A percentile compares a stretch with the other conserved stretches of the same genome.
These are phyloP conservation scores for Spinacia oleracea DNA, from an alignment of 179 eudicot genomes.

Conservation along the genomic window DNA sequence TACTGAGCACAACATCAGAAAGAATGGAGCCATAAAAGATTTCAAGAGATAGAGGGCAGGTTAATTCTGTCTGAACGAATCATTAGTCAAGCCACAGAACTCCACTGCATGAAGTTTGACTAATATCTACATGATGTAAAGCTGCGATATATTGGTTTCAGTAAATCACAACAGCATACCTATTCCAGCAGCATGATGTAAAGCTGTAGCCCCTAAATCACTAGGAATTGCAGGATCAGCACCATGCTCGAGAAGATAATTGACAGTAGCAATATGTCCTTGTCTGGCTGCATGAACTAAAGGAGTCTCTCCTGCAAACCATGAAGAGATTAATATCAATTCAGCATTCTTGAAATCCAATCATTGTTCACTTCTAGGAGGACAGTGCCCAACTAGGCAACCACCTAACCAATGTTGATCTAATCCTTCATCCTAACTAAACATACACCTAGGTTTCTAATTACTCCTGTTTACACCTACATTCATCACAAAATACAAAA, in stretches of 20 bases:
- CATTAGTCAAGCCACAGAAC: background rate
- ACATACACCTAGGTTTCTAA: background rate
- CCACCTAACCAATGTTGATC: background rate
- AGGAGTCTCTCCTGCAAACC: conserved; percentile 79
- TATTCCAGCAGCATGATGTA: conserved; percentile 91
- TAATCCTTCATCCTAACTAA: background rate
- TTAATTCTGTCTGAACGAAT: background rate
- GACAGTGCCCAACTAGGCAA: no score
- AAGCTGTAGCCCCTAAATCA: conserved; percentile 85
- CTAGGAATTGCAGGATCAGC: conserved; percentile 76
- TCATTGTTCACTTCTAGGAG: background rate
- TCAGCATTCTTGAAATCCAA: background rate
- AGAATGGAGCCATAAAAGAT: background rate
- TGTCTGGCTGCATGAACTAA: conserved; percentile 90
- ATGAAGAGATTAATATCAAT: conserved; percentile 4
- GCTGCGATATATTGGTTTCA: background rate
- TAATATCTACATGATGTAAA: no score
- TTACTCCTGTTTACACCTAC: background rate
- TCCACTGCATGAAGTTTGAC: background rate
- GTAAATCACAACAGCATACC: conserved; percentile 39
- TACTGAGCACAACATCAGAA: background rate
- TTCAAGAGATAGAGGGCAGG: background rate
- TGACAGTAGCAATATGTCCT: conserved; percentile 72
- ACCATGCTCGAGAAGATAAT: conserved; percentile 78
- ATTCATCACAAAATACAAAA: background rate